phyloP scores from a whole-genome alignment of 495 filamentous ascomycete species.

The Xylaria castorea region DNA sequence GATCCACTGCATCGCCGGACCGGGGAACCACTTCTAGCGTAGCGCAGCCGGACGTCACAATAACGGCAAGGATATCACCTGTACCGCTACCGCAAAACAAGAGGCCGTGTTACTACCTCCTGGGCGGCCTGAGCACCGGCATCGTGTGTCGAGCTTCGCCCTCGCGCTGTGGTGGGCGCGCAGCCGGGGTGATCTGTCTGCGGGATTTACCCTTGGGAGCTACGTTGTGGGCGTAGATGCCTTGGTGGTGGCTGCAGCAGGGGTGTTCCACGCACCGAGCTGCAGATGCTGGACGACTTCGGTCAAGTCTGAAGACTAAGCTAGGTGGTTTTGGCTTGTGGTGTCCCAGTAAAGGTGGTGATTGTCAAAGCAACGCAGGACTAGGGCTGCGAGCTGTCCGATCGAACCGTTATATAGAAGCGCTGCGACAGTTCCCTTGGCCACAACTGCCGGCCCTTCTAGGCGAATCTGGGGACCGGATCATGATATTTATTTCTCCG shows the following conservation, averaged over 20 bases:
- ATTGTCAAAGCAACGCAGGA: background rate
- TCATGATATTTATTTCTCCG: background rate
- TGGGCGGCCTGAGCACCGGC: background rate
- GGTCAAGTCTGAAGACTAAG: background rate
- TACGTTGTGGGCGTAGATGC: background rate
- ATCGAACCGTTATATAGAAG: background rate
- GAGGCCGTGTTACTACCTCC: slow-evolving; percentile 8
- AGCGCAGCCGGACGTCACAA: background rate
- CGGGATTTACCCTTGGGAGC: slow-evolving; percentile 1
- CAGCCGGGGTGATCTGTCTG: background rate
- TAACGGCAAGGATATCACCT: background rate
- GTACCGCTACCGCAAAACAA: background rate
- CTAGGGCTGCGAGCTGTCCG: background rate
- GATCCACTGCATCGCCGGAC: background rate
- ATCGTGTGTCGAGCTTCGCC: slow-evolving; percentile 2
- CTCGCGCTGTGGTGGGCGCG: background rate
- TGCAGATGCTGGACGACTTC: background rate
- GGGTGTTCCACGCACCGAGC: background rate
- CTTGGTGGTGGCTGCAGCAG: background rate
- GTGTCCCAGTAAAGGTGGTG: background rate
- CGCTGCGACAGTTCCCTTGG: background rate
- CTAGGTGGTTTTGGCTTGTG: background rate
- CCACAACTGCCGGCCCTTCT: background rate
- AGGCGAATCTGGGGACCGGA: background rate
- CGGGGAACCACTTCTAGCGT: background rate